Evolutionary conservation across 2,329 filamentous ascomycete genomes (phyloP), one percentile per base, ranked within the genome.

Genomic region (Stagonosporopsis cucurbitacearum): DNA sequence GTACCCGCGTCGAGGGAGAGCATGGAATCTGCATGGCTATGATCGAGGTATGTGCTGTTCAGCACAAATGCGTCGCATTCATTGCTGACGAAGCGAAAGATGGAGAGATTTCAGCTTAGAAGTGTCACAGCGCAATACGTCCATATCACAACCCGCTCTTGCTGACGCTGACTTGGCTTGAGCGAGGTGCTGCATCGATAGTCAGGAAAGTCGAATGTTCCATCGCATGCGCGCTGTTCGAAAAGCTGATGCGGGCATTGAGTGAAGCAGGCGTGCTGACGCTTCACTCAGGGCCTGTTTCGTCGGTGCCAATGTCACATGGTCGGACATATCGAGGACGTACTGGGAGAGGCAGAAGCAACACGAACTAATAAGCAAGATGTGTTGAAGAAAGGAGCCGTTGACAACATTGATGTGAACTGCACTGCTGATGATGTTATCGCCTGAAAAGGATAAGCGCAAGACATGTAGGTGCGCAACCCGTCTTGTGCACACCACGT

Each of bases 381-480:
- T n/a, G 20, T 4, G 4, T 7, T 3, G 32, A 25, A 11, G 4
- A 25, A 20, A 46, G 12, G 43, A 12, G 19, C 20, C 20, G 11
- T 32, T 32, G 17, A 25, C 20, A 33, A 22, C n/a, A 19, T 6
- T 45, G 35, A 39, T 35, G 22, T 46, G 41, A 46, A 41, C 39
- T 35, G 6, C 9, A 22, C 8, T n/a, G n/a, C 39, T 17, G 37
- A 22, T 12, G n/a, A 22, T 26, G 22, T 12, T 15, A 15, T 23
- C 6, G 17, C 33, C 44, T 6, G n/a, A 15, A 33, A n/a, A 35
- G 45, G 45, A 8, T 44, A 54, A 17, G 45, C 45, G 45, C 13
- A 40, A 28, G n/a, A n/a, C 40, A 54, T 40, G 39, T 8, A 45
- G 35, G 51, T 54, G n/a, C n/a, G n/a, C n/a, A n/a, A n/a, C n/a